Conservation (phyloP, 176 grass and related monocot genomes). For the Oryza punctata region DNA sequence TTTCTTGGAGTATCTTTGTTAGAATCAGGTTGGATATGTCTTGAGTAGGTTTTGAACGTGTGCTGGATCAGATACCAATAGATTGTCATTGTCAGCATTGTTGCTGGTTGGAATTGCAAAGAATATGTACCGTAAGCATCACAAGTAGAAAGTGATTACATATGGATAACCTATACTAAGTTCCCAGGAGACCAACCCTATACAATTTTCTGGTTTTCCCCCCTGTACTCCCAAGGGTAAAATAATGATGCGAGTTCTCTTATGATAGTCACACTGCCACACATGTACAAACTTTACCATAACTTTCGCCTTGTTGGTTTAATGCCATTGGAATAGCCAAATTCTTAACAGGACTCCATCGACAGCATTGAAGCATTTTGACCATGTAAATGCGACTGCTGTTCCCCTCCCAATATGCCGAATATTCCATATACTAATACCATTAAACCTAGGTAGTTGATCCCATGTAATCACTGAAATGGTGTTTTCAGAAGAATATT, state of each 20-base stretch:
- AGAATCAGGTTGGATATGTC: neutral
- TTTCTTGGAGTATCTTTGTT: constrained; percentile 19
- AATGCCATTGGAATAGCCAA: constrained; percentile 6
- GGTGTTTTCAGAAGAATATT: neutral
- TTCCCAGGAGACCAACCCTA: neutral
- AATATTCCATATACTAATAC: constrained; percentile 13
- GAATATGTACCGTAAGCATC: constrained; percentile 18
- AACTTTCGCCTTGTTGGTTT: constrained; percentile 9
- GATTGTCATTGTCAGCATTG: constrained; percentile 24
- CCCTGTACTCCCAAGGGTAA: neutral
- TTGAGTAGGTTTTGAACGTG: constrained; percentile 8
- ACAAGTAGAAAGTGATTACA: constrained; percentile 26
- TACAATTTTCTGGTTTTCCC: neutral
- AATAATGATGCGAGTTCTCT: neutral
- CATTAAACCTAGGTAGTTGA: neutral
- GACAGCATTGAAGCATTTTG: neutral
- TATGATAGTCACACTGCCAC: neutral
- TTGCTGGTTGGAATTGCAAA: constrained; percentile 8
- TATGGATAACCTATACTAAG: neutral
- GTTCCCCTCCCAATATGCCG: neutral
- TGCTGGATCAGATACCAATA: neutral
- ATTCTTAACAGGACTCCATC: neutral
- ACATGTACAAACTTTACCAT: neutral
- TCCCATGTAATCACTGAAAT: constrained; percentile 1
- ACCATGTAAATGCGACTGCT: neutral